These are phyloP conservation scores for Taphrina communis DNA, from an alignment of 1,139 yeast genomes.

Conservation along the genomic window DNA sequence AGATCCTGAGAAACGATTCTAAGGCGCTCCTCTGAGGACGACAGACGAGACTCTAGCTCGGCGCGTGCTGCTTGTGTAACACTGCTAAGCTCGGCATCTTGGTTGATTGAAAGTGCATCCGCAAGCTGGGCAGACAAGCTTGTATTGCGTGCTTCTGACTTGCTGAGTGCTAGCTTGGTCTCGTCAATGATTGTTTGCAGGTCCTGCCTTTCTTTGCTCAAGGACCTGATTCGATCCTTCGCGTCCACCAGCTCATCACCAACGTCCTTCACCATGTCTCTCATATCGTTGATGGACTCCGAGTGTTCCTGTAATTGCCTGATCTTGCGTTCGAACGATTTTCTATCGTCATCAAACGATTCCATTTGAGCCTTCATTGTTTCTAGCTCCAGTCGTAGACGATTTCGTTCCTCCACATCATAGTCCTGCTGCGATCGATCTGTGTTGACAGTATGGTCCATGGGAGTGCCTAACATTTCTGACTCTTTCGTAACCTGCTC, in stretches of 20 bases:
- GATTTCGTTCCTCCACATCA: slow-evolving; percentile 7
- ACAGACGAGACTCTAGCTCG: slow-evolving; percentile 45
- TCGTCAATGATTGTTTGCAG: neutral
- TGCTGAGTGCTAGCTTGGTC: neutral
- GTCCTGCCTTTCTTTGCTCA: slow-evolving; percentile 5
- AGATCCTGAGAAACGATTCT: slow-evolving; percentile 37
- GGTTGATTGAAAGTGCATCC: neutral
- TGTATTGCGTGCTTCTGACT: slow-evolving; percentile 1
- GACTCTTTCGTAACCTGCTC: slow-evolving; percentile 35
- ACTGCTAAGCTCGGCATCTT: neutral
- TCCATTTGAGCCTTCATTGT: slow-evolving; percentile 25
- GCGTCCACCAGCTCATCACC: slow-evolving; percentile 76
- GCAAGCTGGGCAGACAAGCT: slow-evolving; percentile 13
- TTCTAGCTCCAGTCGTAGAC: slow-evolving; percentile 14
- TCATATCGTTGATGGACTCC: slow-evolving; percentile 64
- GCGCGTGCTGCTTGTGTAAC: slow-evolving; percentile 1
- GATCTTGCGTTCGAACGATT: slow-evolving; percentile 13
- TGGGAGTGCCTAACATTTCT: slow-evolving; percentile 9
- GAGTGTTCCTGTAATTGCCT: slow-evolving; percentile 14
- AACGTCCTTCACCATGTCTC: slow-evolving; percentile 73
- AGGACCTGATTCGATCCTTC: slow-evolving; percentile 53
- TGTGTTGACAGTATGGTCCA: neutral
- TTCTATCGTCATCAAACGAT: slow-evolving; percentile 16
- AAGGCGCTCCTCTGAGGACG: slow-evolving; percentile 21
- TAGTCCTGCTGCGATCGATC: neutral